Conservation (phyloP, 257 asterid genomes). For the Penstemon barbatus region DNA sequence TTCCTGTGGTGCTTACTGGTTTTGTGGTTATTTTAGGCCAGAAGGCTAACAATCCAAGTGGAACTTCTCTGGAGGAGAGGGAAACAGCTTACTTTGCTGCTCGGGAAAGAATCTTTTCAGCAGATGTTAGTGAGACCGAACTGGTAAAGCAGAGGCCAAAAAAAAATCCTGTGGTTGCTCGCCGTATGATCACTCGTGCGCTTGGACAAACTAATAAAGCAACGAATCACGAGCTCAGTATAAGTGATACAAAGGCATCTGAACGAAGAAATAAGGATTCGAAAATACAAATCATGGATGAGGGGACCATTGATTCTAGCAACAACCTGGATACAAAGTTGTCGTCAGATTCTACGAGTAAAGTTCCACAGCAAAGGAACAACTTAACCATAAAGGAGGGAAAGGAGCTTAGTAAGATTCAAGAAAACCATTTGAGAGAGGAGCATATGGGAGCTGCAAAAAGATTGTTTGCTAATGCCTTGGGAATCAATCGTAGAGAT, state of each 20-base stretch:
- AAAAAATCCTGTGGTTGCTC: slow-evolving; percentile 76
- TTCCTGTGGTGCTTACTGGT: background rate
- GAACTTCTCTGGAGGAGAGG: slow-evolving; percentile 70
- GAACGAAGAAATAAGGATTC: slow-evolving; percentile 30
- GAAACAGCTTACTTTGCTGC: slow-evolving; percentile 75
- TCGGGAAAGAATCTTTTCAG: slow-evolving; percentile 64
- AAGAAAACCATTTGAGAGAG: slow-evolving; percentile 44
- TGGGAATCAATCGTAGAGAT: slow-evolving; percentile 61
- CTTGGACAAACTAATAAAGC: slow-evolving; percentile 70
- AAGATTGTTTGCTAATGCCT: slow-evolving; percentile 88
- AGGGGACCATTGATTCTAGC: slow-evolving; percentile 23
- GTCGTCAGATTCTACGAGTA: slow-evolving; percentile 30
- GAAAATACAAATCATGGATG: slow-evolving; percentile 33
- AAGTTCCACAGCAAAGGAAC: slow-evolving; percentile 28
- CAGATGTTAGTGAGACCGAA: slow-evolving; percentile 39
- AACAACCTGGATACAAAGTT: slow-evolving; percentile 26
- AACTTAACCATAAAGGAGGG: slow-evolving; percentile 21
- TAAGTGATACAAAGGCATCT: slow-evolving; percentile 28
- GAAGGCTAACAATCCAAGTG: slow-evolving; percentile 30
- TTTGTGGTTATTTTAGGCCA: slow-evolving; percentile 37
- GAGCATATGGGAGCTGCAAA: slow-evolving; percentile 94
- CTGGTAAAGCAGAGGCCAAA: slow-evolving; percentile 67
- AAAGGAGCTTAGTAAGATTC: slow-evolving; percentile 27
- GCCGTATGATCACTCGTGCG: slow-evolving; percentile 91
- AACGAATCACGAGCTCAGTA: slow-evolving; percentile 32